These are phyloP conservation scores for Calcarisporium arbuscula DNA, from an alignment of 2,329 filamentous ascomycete genomes.

Conservation along the genomic window DNA sequence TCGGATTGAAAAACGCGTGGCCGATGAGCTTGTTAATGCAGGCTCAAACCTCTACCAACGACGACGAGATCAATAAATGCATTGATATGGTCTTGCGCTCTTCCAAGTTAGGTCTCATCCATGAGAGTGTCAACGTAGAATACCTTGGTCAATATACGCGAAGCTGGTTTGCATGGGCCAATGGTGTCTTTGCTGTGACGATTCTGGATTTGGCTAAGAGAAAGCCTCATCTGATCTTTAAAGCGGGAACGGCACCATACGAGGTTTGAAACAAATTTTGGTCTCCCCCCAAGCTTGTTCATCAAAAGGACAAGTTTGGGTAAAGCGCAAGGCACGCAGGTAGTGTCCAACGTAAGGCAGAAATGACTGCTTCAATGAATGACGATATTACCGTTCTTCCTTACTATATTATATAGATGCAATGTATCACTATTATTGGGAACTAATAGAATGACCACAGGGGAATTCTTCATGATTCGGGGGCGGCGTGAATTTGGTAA, in stretches of 20 bases:
- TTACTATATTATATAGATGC: no score
- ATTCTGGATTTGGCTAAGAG: slow-evolving; percentile 83
- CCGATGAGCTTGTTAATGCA: slow-evolving; percentile 93
- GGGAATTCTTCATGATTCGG: no score
- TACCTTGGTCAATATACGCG: slow-evolving; percentile 62
- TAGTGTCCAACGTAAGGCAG: no score
- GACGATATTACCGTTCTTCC: no score
- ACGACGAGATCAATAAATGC: slow-evolving; percentile 71
- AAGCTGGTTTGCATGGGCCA: slow-evolving; percentile 97
- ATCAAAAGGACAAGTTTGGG: no score
- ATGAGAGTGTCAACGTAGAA: slow-evolving; percentile 88
- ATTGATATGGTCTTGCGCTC: slow-evolving; percentile 69
- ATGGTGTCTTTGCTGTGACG: slow-evolving; percentile 89
- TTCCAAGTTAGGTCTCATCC: slow-evolving; percentile 72
- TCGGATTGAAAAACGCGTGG: slow-evolving; percentile 89
- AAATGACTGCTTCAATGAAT: no score
- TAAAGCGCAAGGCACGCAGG: no score
- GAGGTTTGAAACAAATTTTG: slow-evolving; percentile 29
- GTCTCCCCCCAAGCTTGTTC: neutral
- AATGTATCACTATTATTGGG: no score
- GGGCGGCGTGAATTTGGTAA: no score
- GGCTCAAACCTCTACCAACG: slow-evolving; percentile 79
- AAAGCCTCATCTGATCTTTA: slow-evolving; percentile 84
- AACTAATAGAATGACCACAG: no score
- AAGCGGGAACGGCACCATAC: slow-evolving; percentile 54